Conservation (phyloP, 169 alveolate genomes). For the Theileria annulata region DNA sequence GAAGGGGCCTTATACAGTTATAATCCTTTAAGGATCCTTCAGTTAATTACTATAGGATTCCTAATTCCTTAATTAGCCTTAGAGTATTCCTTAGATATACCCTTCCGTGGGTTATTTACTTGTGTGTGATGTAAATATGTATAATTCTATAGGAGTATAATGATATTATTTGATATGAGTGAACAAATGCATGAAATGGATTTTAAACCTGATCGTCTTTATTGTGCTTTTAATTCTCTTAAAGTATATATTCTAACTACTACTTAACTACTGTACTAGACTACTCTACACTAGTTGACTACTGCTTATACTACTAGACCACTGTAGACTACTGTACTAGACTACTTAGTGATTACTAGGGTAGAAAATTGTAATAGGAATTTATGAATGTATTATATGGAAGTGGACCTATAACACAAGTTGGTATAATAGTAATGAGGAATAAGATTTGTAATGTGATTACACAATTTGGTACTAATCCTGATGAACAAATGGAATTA, state of each 20-base stretch:
- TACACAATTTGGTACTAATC: slow-evolving; percentile 68
- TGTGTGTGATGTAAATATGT: too few species aligned
- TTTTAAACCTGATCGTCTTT: slow-evolving; percentile 76
- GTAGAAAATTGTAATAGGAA: too few species aligned
- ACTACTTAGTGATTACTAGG: not conserved
- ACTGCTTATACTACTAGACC: not conserved
- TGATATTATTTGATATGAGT: slow-evolving; percentile 73
- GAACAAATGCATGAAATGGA: slow-evolving; percentile 77
- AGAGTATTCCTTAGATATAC: too few species aligned
- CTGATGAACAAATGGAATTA: slow-evolving; percentile 63
- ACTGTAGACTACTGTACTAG: too few species aligned
- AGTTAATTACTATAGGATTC: too few species aligned
- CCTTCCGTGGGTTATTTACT: too few species aligned
- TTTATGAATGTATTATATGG: slow-evolving; percentile 65
- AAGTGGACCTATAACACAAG: slow-evolving; percentile 76
- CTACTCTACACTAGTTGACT: not conserved
- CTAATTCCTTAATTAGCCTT: too few species aligned
- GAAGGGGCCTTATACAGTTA: too few species aligned
- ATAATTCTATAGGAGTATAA: slow-evolving; percentile 62
- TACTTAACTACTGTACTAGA: too few species aligned
- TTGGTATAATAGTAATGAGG: slow-evolving; percentile 71
- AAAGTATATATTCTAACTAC: slow-evolving; percentile 62
- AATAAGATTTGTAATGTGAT: slow-evolving; percentile 70
- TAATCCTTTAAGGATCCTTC: too few species aligned
- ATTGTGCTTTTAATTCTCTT: slow-evolving; percentile 71